Conservation (phyloP, 1,284 basidiomycete genomes). For the Boletus hoseneyae region DNA sequence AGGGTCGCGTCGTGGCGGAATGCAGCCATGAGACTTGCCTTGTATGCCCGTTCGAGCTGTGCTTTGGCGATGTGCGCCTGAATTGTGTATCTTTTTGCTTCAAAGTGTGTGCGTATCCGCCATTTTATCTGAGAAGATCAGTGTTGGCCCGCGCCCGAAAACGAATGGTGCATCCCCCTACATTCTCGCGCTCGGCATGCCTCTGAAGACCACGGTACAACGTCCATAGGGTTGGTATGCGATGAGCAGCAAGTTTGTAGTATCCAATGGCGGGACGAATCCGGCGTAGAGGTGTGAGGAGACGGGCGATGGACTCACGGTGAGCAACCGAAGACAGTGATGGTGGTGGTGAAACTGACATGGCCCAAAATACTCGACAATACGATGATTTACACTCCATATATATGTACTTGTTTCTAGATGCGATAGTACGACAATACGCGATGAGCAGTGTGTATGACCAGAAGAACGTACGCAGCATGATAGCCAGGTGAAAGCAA, state of each 20-base stretch:
- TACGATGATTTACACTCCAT: constrained; percentile 10
- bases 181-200: constrained; percentile 52
- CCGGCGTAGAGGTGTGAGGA: constrained; percentile 56
- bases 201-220: constrained; percentile 71
- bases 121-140: constrained; percentile 48
- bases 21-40: constrained; percentile 33
- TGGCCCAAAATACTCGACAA: constrained; percentile 3
- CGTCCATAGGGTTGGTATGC: constrained; percentile 69
- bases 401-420: background rate
- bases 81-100: constrained; percentile 47
- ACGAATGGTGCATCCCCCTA: constrained; percentile 32
- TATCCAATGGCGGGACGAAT: constrained; percentile 65
- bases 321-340: constrained; percentile 40
- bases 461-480: background rate
- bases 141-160: background rate
- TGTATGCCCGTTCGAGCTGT: constrained; percentile 50
- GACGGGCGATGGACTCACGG: constrained; percentile 48
- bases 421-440: background rate
- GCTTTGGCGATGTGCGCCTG: constrained; percentile 44
- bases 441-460: background rate
- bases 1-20: background rate
- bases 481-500: background rate
- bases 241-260: constrained; percentile 67
- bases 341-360: constrained; percentile 16
- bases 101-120: constrained; percentile 55